Conservation (phyloP, 352 stramenopile species). For the Globisporangium takayamanum region DNA sequence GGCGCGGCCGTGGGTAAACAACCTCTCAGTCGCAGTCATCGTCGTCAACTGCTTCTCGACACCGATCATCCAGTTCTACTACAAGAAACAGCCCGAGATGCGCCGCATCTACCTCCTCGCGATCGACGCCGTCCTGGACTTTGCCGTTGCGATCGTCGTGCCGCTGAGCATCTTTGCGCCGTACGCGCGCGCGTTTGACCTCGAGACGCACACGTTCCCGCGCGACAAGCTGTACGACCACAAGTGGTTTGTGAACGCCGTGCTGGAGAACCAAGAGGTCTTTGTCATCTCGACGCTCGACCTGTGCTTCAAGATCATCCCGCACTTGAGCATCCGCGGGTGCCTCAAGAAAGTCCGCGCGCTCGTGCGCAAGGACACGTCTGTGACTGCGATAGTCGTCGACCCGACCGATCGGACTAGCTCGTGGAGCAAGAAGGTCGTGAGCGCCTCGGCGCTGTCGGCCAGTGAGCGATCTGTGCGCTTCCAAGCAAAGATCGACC, state of each 20-base stretch:
- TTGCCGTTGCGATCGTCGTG: constrained; percentile 10
- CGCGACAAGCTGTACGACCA: constrained; percentile 13
- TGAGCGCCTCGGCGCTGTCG: not conserved
- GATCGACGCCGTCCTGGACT: constrained; percentile 13
- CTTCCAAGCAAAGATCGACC: constrained; percentile 9
- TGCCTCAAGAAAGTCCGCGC: constrained; percentile 14
- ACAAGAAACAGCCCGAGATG: constrained; percentile 5
- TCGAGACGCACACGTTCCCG: constrained; percentile 2
- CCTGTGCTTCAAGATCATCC: constrained; percentile 17
- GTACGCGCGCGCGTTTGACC: constrained; percentile 8
- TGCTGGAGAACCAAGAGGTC: constrained; percentile 17
- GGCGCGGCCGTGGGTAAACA: constrained; percentile 44
- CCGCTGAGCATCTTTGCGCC: constrained; percentile 15
- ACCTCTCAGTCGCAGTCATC: constrained; percentile 32
- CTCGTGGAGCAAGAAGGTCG: not conserved
- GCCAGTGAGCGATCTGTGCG: not conserved
- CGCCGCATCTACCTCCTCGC: constrained; percentile 3
- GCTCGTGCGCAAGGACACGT: constrained; percentile 15
- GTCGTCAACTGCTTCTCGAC: constrained; percentile 21
- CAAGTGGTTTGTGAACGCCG: constrained; percentile 11
- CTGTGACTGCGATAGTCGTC: not conserved
- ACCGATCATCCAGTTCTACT: constrained; percentile 8
- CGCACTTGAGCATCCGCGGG: constrained; percentile 14
- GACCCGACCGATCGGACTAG: not conserved
- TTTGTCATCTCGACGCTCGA: constrained; percentile 15